Conservation (phyloP, 1,284 basidiomycete species). For the Austroboletus novae-zelandiae region DNA sequence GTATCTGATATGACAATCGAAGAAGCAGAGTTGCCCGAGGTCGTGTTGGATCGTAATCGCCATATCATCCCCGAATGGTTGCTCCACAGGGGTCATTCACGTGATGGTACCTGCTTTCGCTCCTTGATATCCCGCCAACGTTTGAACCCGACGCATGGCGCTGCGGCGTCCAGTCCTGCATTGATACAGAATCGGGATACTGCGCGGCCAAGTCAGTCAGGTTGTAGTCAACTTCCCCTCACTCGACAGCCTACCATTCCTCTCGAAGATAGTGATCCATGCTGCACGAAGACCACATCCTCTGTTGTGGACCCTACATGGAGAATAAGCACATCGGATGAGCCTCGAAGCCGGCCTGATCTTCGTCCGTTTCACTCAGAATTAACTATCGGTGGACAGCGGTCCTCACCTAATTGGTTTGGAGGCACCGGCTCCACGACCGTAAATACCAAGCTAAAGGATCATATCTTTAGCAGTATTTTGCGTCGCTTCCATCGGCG, state of each 20-base stretch:
- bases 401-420: slow-evolving; percentile 51
- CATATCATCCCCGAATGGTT: slow-evolving; percentile 97
- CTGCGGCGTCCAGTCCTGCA: slow-evolving; percentile 66
- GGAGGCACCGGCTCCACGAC: slow-evolving; percentile 88
- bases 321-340: slow-evolving; percentile 30
- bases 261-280: slow-evolving; percentile 42
- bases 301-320: slow-evolving; percentile 18
- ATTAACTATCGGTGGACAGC: slow-evolving; percentile 29
- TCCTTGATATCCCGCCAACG: slow-evolving; percentile 37
- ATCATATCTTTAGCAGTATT: slow-evolving; percentile 89
- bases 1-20: slow-evolving; percentile 49
- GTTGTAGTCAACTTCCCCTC: slow-evolving; percentile 41
- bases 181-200: slow-evolving; percentile 38
- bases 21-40: slow-evolving; percentile 82
- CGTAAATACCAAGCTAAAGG: slow-evolving; percentile 90
- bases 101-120: slow-evolving; percentile 51
- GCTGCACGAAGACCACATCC: slow-evolving; percentile 42
- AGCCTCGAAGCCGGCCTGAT: slow-evolving; percentile 27
- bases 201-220: slow-evolving; percentile 1
- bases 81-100: slow-evolving; percentile 45
- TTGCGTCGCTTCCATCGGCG: slow-evolving; percentile 66
- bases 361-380: slow-evolving; percentile 43
- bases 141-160: slow-evolving; percentile 42
- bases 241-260: slow-evolving; percentile 38
- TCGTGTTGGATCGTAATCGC: slow-evolving; percentile 87